Evolutionary conservation across 164 flowering plant genomes (phyloP).

Genomic region (Hamamelis virginiana): DNA sequence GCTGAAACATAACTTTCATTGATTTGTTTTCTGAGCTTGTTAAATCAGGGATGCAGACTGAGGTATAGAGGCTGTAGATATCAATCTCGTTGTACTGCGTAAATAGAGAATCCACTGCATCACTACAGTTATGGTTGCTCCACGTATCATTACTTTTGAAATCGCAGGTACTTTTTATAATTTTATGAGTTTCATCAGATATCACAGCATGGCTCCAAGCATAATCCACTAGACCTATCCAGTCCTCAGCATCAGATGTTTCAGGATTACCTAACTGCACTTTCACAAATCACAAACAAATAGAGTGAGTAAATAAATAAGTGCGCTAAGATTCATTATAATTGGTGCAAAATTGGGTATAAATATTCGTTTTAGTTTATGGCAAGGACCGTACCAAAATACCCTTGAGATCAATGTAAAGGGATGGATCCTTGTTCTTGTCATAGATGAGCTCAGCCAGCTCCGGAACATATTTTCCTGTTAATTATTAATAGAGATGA

Average conservation of each 20-base stretch:
- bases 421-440: constrained; percentile 63
- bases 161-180: constrained; percentile 54
- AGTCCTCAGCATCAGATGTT: constrained; percentile 70
- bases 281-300: background rate
- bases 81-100: constrained; percentile 75
- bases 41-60: constrained; percentile 47
- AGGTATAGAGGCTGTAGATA: constrained; percentile 86
- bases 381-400: constrained; percentile 55
- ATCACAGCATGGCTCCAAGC: constrained; percentile 98
- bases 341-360: background rate
- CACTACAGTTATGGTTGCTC: constrained; percentile 47
- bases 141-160: constrained; percentile 64
- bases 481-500: constrained; percentile 2
- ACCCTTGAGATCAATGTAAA: constrained; percentile 70
- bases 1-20: constrained; percentile 29
- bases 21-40: constrained; percentile 25
- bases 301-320: background rate
- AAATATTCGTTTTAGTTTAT: background rate
- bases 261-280: constrained; percentile 88
- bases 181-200: constrained; percentile 79
- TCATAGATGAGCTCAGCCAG: constrained; percentile 80
- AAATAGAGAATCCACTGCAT: constrained; percentile 60
- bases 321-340: background rate
- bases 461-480: constrained; percentile 94
- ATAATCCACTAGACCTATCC: constrained; percentile 81